A percentile compares a stretch with the other conserved stretches of the same genome.
These are phyloP conservation scores for Panellus pusillus DNA, from an alignment of 768 basidiomycete genomes.

Conservation along the genomic window DNA sequence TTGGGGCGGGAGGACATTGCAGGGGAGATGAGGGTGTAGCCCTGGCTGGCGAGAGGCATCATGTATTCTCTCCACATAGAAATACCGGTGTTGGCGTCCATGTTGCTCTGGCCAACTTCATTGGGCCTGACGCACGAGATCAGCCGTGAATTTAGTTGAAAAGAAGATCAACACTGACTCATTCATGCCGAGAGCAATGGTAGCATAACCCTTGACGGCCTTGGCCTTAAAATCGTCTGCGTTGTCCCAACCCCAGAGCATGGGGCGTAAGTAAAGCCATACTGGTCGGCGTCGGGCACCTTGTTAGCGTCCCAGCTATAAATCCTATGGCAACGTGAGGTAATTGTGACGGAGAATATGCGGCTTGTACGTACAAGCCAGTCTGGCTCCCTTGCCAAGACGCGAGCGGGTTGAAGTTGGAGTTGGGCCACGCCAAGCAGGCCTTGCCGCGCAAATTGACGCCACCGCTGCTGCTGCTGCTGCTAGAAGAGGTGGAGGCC, in stretches of 20 bases:
- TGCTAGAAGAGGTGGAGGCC: constrained; percentile 2
- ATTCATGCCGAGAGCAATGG: constrained; percentile 60
- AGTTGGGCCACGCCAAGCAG: constrained; percentile 69
- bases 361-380: constrained; percentile 35
- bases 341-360: background rate
- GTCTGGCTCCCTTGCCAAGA: constrained; percentile 51
- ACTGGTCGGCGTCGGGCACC: constrained; percentile 38
- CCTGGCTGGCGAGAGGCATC: constrained; percentile 51
- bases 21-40: constrained; percentile 63
- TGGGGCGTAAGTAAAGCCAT: constrained; percentile 58
- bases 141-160: background rate
- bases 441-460: constrained; percentile 30
- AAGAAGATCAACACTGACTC: constrained; percentile 55
- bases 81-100: constrained; percentile 51
- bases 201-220: constrained; percentile 53
- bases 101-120: constrained; percentile 58
- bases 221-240: constrained; percentile 44
- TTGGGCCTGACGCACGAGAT: constrained; percentile 57
- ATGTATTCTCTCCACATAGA: constrained; percentile 62
- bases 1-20: constrained; percentile 60
- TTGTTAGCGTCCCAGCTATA: constrained; percentile 69
- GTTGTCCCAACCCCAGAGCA: constrained; percentile 70
- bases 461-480: constrained; percentile 11
- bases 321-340: constrained; percentile 31
- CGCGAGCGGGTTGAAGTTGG: constrained; percentile 46